Evolutionary conservation across 2,329 filamentous ascomycete genomes (phyloP).

Genomic region (Pezicula rhizophila): DNA sequence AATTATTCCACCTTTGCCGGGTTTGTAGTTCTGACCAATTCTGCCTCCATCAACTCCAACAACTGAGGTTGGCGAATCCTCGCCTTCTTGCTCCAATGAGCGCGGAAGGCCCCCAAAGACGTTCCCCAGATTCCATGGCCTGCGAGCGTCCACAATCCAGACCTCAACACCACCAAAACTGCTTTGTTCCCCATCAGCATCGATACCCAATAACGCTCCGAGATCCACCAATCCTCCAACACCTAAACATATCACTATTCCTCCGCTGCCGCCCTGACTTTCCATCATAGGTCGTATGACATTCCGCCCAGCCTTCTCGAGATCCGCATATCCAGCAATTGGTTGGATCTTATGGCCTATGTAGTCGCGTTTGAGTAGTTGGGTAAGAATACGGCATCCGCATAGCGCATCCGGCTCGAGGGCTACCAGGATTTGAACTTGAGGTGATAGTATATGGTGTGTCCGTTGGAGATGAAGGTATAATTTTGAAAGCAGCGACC

Average conservation of each 20-base stretch:
- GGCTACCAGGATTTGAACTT: slow-evolving; percentile 84
- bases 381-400: slow-evolving; percentile 87
- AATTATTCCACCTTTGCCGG: slow-evolving; percentile 79
- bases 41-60: slow-evolving; percentile 69
- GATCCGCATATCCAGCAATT: slow-evolving; percentile 84
- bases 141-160: slow-evolving; percentile 86
- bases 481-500: slow-evolving; percentile 79
- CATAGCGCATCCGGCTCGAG: slow-evolving; percentile 94
- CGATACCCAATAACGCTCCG: slow-evolving; percentile 70
- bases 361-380: slow-evolving; percentile 93
- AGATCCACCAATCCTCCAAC: slow-evolving; percentile 90
- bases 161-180: slow-evolving; percentile 81
- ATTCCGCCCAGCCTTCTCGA: slow-evolving; percentile 71
- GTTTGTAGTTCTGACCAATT: slow-evolving; percentile 65
- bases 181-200: slow-evolving; percentile 58
- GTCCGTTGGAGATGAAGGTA: slow-evolving; percentile 84
- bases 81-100: slow-evolving; percentile 35
- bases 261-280: slow-evolving; percentile 75
- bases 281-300: slow-evolving; percentile 83
- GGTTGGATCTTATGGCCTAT: slow-evolving; percentile 97
- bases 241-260: slow-evolving; percentile 85
- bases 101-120: slow-evolving; percentile 71
- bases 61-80: slow-evolving; percentile 38
- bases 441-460: slow-evolving; percentile 83
- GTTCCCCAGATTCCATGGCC: slow-evolving; percentile 93